Base-by-base conservation (phyloP, 306 rosid genomes). In the Quercus rubra region DNA sequence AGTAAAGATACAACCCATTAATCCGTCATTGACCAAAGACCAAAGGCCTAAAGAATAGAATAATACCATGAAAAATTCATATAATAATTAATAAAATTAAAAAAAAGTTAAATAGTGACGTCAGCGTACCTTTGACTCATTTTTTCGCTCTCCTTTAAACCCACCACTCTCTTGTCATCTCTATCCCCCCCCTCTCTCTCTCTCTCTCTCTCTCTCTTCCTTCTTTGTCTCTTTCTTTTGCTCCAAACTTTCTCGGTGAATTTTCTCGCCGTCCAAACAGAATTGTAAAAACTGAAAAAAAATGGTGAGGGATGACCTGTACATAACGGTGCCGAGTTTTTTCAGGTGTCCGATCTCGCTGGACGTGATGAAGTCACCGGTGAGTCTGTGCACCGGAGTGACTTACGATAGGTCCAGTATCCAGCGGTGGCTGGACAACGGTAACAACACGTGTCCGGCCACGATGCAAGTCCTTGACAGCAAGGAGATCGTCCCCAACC, bases 361-460 rank as follows among this genome's bases (percentile, higher is more conserved):
- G 0, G 99, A 95, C 76, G 88, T 95, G 23, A 95, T 95, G 99
- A 90, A 85, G 76, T 95, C 98, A 70, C 99, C 99, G 5, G 99
- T 95, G 9, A 93, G 99, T 57, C 89, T 95, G 55, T 90, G 91
- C 81, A 95, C 99, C 81, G 99, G 99, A 4, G 97, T 92, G 0
- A 95, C 99, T 58, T 95, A 95, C 84, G 99, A 95, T 86, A 97
- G 99, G 55, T 81, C 98, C 80, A 87, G 96, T 82, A 93, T 95
- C 87, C 96, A 95, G 41, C 95, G 91, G 70, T 95, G 99, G 99
- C 96, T 95, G 15, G 98, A 95, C 85, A 84, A 86, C 87, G 99
- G 98, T 49, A 87, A 95, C 89, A 90, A 90, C 82, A 95, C 98
- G n/a, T 95, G 99, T 27, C 99, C 99, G 18, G 97, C 98, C 71